A percentile compares a stretch with the other conserved stretches of the same genome.
These are phyloP conservation scores for Phyllosticta citriasiana DNA, from an alignment of 2,329 filamentous ascomycete species.

Conservation along the genomic window DNA sequence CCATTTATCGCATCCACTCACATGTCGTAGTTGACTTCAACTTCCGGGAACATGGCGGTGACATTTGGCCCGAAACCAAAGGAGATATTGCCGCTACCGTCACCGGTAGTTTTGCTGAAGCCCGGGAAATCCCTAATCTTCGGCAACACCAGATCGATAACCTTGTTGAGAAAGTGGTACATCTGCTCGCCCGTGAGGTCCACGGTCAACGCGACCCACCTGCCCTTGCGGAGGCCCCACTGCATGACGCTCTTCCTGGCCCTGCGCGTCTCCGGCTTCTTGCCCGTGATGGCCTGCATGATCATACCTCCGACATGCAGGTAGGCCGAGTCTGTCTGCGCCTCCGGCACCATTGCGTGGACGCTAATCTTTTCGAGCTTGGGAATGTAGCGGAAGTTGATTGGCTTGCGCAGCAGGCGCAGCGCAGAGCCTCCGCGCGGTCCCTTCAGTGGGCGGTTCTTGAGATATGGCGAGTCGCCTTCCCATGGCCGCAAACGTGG, in stretches of 20 bases:
- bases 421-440: slow-evolving; percentile 70
- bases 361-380: slow-evolving; percentile 72
- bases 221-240: slow-evolving; percentile 64
- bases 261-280: slow-evolving; percentile 59
- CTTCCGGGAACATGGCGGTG: slow-evolving; percentile 80
- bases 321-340: slow-evolving; percentile 60
- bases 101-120: slow-evolving; percentile 65
- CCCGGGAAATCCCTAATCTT: slow-evolving; percentile 95
- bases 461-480: slow-evolving; percentile 85
- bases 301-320: slow-evolving; percentile 77
- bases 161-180: slow-evolving; percentile 82
- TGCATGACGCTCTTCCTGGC: slow-evolving; percentile 60
- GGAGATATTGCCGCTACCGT: slow-evolving; percentile 75
- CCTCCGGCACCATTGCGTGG: slow-evolving; percentile 60
- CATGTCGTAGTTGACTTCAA: slow-evolving; percentile 89
- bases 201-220: slow-evolving; percentile 65
- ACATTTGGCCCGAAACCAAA: slow-evolving; percentile 70
- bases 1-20: slow-evolving; percentile 39
- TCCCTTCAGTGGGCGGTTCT: slow-evolving; percentile 75
- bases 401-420: slow-evolving; percentile 55
- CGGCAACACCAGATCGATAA: slow-evolving; percentile 81
- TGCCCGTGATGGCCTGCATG: slow-evolving; percentile 75
- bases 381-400: slow-evolving; percentile 76
- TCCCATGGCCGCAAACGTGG: slow-evolving; percentile 78
- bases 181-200: slow-evolving; percentile 71